phyloP scores from a whole-genome alignment of 73 alveolate species.

The Symbiodinium pilosum region DNA sequence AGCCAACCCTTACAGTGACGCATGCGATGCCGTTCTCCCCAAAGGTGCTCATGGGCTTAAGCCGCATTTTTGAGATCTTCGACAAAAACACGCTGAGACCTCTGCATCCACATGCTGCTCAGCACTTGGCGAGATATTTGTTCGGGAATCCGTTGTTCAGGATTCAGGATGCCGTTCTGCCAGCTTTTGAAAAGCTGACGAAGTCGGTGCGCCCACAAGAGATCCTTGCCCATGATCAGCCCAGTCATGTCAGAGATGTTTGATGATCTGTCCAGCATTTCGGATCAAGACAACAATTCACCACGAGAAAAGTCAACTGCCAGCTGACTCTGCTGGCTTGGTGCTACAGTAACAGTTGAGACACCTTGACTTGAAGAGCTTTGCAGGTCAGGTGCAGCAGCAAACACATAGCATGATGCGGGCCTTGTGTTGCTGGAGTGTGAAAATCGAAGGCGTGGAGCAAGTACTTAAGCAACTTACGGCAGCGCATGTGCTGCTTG shows the following conservation, averaged over 20 bases:
- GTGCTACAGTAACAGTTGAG: not conserved
- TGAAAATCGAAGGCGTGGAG: not conserved
- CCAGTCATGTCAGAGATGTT: too few species aligned
- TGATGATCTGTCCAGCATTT: not conserved
- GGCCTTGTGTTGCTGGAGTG: not conserved
- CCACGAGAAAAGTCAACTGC: too few species aligned
- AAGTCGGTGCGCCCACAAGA: slow-evolving; percentile 42
- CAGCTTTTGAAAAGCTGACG: slow-evolving; percentile 85
- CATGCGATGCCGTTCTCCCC: not conserved
- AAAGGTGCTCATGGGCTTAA: slow-evolving; percentile 90
- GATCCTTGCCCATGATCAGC: too few species aligned
- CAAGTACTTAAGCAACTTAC: not conserved
- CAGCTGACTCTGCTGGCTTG: not conserved
- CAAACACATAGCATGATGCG: not conserved
- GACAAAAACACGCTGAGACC: slow-evolving; percentile 80
- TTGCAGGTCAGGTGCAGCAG: not conserved
- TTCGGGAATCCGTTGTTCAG: not conserved
- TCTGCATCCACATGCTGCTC: not conserved
- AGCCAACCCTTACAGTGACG: not conserved
- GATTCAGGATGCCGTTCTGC: slow-evolving; percentile 83
- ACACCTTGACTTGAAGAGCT: not conserved
- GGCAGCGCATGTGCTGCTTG: not conserved
- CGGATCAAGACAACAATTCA: not conserved
- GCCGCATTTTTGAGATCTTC: slow-evolving; percentile 88
- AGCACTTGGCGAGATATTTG: not conserved